Conservation (phyloP, 2,329 filamentous ascomycete genomes). For the Aspergillus pseudoglaucus region DNA sequence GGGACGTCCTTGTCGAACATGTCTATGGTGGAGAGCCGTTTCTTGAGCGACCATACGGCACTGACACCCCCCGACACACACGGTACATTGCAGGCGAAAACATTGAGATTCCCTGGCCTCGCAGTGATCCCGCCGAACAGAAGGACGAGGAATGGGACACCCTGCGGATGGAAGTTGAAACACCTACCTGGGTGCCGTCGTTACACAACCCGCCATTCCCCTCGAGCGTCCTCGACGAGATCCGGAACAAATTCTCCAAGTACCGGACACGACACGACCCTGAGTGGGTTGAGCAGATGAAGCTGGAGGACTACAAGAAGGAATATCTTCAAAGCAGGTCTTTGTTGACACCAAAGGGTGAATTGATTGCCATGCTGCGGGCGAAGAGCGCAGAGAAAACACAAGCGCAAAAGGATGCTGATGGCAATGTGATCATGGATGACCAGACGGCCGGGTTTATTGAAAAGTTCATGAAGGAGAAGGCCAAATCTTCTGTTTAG, state of each 20-base stretch:
- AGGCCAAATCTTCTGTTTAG: conserved; percentile 6
- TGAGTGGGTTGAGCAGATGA: conserved; percentile 62
- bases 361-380: conserved; percentile 31
- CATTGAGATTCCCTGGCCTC: conserved; percentile 71
- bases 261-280: conserved; percentile 75
- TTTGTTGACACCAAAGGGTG: conserved; percentile 44
- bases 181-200: conserved; percentile 69
- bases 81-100: conserved; percentile 64
- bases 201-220: conserved; percentile 75
- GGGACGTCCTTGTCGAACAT: conserved; percentile 72
- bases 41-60: conserved; percentile 46
- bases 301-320: conserved; percentile 50
- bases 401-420: conserved; percentile 28
- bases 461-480: conserved; percentile 27
- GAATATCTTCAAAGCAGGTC: conserved; percentile 39
- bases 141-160: conserved; percentile 64
- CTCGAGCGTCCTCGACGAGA: conserved; percentile 69
- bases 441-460: conserved; percentile 30
- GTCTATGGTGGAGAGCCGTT: conserved; percentile 51
- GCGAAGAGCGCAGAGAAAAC: conserved; percentile 31
- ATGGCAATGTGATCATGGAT: conserved; percentile 32
- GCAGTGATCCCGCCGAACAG: conserved; percentile 43
- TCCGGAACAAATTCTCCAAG: conserved; percentile 73
- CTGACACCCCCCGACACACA: conserved; percentile 34
- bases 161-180: conserved; percentile 66